Percentiles rank a stretch among this genome's conserved stretches.
Conservation (phyloP, 73 alveolate species). For the Stentor roeselii region DNA sequence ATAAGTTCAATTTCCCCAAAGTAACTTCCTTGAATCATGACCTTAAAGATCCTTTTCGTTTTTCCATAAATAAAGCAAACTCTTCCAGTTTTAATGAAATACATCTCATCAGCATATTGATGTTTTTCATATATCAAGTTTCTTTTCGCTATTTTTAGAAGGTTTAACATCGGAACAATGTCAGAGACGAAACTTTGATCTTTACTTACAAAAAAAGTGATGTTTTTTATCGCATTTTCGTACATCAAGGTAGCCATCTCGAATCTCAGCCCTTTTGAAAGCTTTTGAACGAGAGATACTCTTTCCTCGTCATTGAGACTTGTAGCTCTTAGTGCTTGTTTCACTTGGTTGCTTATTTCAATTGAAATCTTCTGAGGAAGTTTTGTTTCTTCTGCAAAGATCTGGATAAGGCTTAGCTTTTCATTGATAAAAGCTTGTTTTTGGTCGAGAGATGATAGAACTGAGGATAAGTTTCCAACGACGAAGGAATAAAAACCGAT, state of each 20-base stretch:
- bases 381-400: conserved; percentile 43
- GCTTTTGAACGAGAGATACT: conserved; percentile 39
- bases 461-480: conserved; percentile 57
- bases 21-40: conserved; percentile 60
- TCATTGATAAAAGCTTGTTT: conserved; percentile 26
- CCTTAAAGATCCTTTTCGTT: conserved; percentile 44
- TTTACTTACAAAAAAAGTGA: conserved; percentile 52
- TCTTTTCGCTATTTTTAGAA: conserved; percentile 31
- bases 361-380: conserved; percentile 29
- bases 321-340: conserved; percentile 31
- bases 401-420: conserved; percentile 29
- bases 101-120: conserved; percentile 50
- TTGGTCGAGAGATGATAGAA: conserved; percentile 36
- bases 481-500: conserved; percentile 55
- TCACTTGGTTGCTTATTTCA: conserved; percentile 38
- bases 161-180: conserved; percentile 49
- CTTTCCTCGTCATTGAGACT: conserved; percentile 44
- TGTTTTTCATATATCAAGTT: conserved; percentile 45
- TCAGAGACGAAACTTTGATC: conserved; percentile 46
- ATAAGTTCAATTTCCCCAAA: conserved; percentile 62
- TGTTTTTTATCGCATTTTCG: conserved; percentile 33
- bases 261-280: conserved; percentile 37
- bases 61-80: conserved; percentile 43
- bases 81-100: conserved; percentile 50
- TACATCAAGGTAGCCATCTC: conserved; percentile 54